Conservation (phyloP, 2,329 filamentous ascomycete genomes). For the Macrophomina pseudophaseolina region DNA sequence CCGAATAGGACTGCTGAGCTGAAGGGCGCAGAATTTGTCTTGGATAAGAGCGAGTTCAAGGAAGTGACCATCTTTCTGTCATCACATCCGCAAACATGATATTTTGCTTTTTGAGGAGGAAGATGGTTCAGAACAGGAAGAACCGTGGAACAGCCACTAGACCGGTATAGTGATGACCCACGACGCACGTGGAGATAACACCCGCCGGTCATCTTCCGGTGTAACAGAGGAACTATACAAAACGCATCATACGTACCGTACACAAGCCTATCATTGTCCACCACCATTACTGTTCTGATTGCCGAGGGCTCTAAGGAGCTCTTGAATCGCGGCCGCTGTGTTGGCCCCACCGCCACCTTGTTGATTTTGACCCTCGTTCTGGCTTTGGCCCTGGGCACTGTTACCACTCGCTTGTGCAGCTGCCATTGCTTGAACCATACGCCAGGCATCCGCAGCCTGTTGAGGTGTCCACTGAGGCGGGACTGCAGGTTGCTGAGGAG, state of each 20-base stretch:
- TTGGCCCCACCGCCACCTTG: not conserved
- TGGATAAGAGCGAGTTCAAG: not conserved
- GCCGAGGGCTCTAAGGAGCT: slow-evolving; percentile 13
- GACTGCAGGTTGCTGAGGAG: slow-evolving; percentile 9
- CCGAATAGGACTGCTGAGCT: not conserved
- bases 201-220: not conserved
- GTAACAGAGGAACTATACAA: not conserved
- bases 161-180: not conserved
- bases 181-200: not conserved
- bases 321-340: slow-evolving; percentile 7
- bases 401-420: slow-evolving; percentile 13
- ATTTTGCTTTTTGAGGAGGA: not conserved
- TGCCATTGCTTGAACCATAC: slow-evolving; percentile 23
- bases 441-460: slow-evolving; percentile 22
- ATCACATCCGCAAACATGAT: slow-evolving; percentile 3
- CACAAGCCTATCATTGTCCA: not conserved
- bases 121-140: not conserved
- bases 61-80: not conserved
- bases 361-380: not conserved
- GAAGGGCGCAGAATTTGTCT: not conserved
- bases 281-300: slow-evolving; percentile 18
- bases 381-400: slow-evolving; percentile 10
- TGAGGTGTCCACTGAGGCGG: slow-evolving; percentile 13
- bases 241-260: slow-evolving; percentile 12
- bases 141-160: slow-evolving; percentile 10